Conservation (phyloP, 2,329 filamentous ascomycete species). For the Penicillium sp. region DNA sequence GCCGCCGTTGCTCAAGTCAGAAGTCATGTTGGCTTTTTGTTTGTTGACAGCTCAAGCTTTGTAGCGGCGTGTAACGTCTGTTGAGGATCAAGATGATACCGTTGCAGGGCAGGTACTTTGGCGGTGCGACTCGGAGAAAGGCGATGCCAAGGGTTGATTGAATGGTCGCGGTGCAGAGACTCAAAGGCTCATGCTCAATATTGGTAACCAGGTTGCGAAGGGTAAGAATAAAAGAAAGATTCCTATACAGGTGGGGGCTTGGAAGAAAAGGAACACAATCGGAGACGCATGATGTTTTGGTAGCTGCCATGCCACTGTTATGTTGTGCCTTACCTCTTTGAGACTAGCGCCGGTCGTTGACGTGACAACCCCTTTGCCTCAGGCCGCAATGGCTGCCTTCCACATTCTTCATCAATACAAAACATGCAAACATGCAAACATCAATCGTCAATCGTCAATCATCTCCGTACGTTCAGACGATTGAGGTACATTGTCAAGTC, state of each 20-base stretch:
- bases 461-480: no score
- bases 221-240: slow-evolving; percentile 27
- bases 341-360: slow-evolving; percentile 40
- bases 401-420: slow-evolving; percentile 6
- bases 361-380: slow-evolving; percentile 40
- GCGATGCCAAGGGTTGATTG: slow-evolving; percentile 14
- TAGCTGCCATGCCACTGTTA: slow-evolving; percentile 42
- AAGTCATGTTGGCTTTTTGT: slow-evolving; percentile 44
- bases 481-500: no score
- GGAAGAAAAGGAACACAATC: slow-evolving; percentile 21
- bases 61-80: slow-evolving; percentile 3
- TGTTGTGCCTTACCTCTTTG: slow-evolving; percentile 37
- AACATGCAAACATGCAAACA: not conserved
- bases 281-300: slow-evolving; percentile 34
- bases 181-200: slow-evolving; percentile 34
- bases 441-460: no score
- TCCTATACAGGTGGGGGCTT: slow-evolving; percentile 16
- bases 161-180: slow-evolving; percentile 13
- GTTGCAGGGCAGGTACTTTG: slow-evolving; percentile 5
- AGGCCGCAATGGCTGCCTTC: slow-evolving; percentile 17
- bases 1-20: slow-evolving; percentile 66
- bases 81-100: slow-evolving; percentile 3
- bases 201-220: slow-evolving; percentile 4
- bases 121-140: slow-evolving; percentile 7
- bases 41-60: not conserved